Conservation (phyloP, 805 yeast genomes). For the Sugiyamaella americana region DNA sequence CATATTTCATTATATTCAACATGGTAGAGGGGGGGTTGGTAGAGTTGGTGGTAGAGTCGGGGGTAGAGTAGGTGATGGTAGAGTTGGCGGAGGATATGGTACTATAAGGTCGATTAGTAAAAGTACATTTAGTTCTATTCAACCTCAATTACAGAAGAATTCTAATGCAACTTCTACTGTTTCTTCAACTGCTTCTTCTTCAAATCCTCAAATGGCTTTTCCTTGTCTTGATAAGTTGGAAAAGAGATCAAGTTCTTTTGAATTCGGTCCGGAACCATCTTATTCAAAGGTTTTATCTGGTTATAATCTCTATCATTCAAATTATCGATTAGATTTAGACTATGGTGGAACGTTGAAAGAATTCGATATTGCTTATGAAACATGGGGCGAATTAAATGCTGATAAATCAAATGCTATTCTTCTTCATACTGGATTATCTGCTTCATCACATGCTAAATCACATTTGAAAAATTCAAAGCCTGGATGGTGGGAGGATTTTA, state of each 20-base stretch:
- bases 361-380: slow-evolving; percentile 82
- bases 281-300: slow-evolving; percentile 66
- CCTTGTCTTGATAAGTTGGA: slow-evolving; percentile 84
- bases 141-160: no score
- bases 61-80: no score
- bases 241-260: slow-evolving; percentile 38
- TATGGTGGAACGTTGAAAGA: slow-evolving; percentile 73
- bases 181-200: no score
- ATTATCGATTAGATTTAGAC: slow-evolving; percentile 63
- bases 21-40: no score
- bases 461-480: slow-evolving; percentile 59
- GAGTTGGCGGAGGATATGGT: no score
- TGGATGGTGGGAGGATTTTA: slow-evolving; percentile 96
- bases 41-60: no score
- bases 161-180: no score
- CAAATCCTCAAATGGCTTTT: slow-evolving; percentile 62
- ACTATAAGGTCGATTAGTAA: no score
- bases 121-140: no score
- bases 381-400: slow-evolving; percentile 75
- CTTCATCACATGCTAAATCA: slow-evolving; percentile 89
- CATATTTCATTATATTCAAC: no score
- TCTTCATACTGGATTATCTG: slow-evolving; percentile 86
- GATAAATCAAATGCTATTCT: slow-evolving; percentile 66
- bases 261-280: slow-evolving; percentile 80
- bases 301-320: slow-evolving; percentile 50